Evolutionary conservation across 352 stramenopile species (phyloP).

Genomic region (Thraustochytrium sp.): DNA sequence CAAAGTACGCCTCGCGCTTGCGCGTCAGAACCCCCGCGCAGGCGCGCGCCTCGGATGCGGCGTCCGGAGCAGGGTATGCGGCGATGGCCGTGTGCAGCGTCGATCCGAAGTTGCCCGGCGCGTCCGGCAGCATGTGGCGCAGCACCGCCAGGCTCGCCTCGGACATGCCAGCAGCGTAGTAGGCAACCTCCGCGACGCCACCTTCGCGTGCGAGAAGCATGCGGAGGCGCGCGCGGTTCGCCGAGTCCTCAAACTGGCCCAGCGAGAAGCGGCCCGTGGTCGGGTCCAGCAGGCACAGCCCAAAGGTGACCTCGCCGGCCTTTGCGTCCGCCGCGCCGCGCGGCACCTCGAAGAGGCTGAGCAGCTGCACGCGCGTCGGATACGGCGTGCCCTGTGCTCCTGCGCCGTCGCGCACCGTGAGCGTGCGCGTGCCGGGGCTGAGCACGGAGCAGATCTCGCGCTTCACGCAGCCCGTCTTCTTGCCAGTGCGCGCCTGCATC

Average conservation of each 20-base stretch:
- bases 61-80: too few relatives aligned
- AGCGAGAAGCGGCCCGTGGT: constrained; percentile 84
- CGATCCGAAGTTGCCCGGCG: not conserved
- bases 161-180: constrained; percentile 62
- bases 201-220: constrained; percentile 85
- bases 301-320: constrained; percentile 47
- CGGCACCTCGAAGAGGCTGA: constrained; percentile 16
- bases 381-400: constrained; percentile 47
- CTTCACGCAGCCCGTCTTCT: constrained; percentile 77
- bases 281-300: constrained; percentile 89
- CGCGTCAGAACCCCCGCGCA: not conserved
- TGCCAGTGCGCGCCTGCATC: constrained; percentile 78
- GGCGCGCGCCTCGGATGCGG: too few relatives aligned
- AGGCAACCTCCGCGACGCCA: constrained; percentile 70
- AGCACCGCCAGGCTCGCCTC: constrained; percentile 66
- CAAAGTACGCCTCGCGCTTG: not conserved
- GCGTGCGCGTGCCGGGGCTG: constrained; percentile 88
- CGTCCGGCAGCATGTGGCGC: constrained; percentile 55
- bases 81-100: not conserved
- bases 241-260: constrained; percentile 93
- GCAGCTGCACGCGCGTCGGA: not conserved
- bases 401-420: constrained; percentile 82
- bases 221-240: constrained; percentile 85
- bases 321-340: not conserved
- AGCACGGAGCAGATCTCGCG: constrained; percentile 92